Percentiles rank a stretch among this genome's conserved stretches.
Evolutionary conservation across 2,329 filamentous ascomycete species (phyloP).

Genomic region (Byssochlamys sp.): DNA sequence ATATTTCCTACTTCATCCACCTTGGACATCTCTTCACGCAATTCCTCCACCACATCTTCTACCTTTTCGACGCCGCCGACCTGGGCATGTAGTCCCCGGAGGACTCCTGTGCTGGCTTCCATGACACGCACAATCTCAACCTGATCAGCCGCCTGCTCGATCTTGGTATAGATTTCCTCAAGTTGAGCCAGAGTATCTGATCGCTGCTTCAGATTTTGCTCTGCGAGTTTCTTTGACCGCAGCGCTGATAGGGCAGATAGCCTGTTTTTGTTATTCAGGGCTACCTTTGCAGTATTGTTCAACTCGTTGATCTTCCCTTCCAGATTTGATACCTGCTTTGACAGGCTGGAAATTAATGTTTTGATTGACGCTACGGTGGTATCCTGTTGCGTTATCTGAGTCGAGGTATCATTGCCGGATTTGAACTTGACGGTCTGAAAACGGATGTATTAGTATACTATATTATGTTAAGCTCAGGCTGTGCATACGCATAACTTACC

Average conservation of each 20-base stretch:
- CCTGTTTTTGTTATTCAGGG: slow-evolving; percentile 63
- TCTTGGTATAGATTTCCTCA: slow-evolving; percentile 70
- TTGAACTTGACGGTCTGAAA: slow-evolving; percentile 61
- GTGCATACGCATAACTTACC: slow-evolving; percentile 19
- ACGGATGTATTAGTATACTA: slow-evolving; percentile 24
- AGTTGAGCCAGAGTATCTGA: slow-evolving; percentile 68
- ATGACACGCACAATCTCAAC: slow-evolving; percentile 75
- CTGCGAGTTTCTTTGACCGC: slow-evolving; percentile 71
- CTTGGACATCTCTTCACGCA: slow-evolving; percentile 70
- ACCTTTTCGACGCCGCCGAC: slow-evolving; percentile 69
- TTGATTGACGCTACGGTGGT: slow-evolving; percentile 70
- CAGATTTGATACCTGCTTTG: slow-evolving; percentile 57
- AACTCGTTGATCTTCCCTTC: slow-evolving; percentile 43
- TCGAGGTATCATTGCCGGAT: slow-evolving; percentile 36
- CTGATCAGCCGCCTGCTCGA: slow-evolving; percentile 78
- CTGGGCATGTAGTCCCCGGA: slow-evolving; percentile 63
- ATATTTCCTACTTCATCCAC: slow-evolving; percentile 74
- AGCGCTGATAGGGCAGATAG: slow-evolving; percentile 67
- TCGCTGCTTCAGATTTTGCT: slow-evolving; percentile 61
- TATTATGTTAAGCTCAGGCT: slow-evolving; percentile 15
- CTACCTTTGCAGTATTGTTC: slow-evolving; percentile 53
- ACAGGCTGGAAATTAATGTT: slow-evolving; percentile 59
- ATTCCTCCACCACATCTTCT: slow-evolving; percentile 61
- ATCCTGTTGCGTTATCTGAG: slow-evolving; percentile 65
- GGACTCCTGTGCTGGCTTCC: slow-evolving; percentile 63